Base-by-base conservation (phyloP, 2,329 filamentous ascomycete genomes). In the Aspergillus awamori region DNA sequence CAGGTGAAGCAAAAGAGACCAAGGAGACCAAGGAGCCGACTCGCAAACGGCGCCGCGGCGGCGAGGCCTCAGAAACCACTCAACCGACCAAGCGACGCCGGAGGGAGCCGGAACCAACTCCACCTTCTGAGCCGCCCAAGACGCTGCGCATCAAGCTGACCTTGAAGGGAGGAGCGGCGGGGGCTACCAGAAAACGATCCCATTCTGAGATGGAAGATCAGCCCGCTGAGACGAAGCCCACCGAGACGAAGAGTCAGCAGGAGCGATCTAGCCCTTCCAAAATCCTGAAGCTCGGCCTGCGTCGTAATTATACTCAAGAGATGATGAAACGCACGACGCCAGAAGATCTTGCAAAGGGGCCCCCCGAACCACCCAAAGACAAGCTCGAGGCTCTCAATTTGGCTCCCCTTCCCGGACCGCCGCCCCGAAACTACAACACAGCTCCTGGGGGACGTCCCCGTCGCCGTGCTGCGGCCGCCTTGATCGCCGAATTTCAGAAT, bases 391-490 rank as follows among this genome's bases (percentile, higher is more conserved):
- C 60, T 13, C 13, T 36, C 5, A 36, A 36, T 36, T 5, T 15
- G 5, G 11, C 33, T 36, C 33, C 33, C 33, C 33, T 11, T 36
- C 5, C 33, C 3, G 41, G 49, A 20, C 13, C 58, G 6, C 22
- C 57, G 2, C 59, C 63, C 8, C 43, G 55, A 5, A 28, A 17
- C 15, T 36, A 51, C 24, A 52, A 39, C 10, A 57, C 56, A 26
- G 66, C 64, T 1, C 64, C 67, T 3, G 60, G 63, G 8, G 65
- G 67, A 17, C 67, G 69, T 22, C 69, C 69, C 5, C 68, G 67
- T 41, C 66, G 67, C 17, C 66, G 66, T 26, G 69, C 66, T 10
- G 65, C 69, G 11, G 63, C 64, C 8, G 64, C 66, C 7, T 49
- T 69, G 38, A 64, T 69, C 53, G 67, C 62, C 5, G 63, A 62